Percentiles rank a stretch among this genome's conserved stretches.
phyloP scores from a whole-genome alignment of 177 flowering plant genomes.

The Vitis hybrid region DNA sequence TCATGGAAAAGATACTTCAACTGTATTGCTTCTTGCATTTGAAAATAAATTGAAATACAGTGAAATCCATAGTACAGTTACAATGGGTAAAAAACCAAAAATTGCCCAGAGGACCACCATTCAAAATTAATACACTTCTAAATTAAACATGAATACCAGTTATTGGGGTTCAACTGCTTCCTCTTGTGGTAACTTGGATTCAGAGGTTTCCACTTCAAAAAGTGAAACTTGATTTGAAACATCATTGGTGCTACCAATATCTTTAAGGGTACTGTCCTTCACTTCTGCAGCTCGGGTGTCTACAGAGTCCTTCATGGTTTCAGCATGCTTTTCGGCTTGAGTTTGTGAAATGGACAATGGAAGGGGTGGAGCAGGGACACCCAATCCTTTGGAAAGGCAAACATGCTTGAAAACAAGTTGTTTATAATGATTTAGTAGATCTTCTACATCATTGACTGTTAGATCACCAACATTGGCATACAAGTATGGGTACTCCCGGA shows the following conservation, averaged over 20 bases:
- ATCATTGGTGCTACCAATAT: conserved; percentile 13
- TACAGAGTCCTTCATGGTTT: conserved; percentile 16
- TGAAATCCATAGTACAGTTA: too few relatives aligned
- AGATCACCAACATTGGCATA: conserved; percentile 61
- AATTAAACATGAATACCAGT: too few relatives aligned
- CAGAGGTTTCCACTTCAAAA: conserved; percentile 22
- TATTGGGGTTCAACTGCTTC: conserved; percentile 19
- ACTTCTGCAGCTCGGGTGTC: conserved; percentile 12
- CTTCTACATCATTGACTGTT: conserved; percentile 64
- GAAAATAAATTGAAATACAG: too few relatives aligned
- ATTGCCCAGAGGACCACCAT: too few relatives aligned
- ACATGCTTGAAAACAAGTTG: conserved; percentile 65
- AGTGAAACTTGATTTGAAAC: conserved; percentile 11
- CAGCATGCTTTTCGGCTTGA: conserved; percentile 18
- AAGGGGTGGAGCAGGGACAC: conserved; percentile 20
- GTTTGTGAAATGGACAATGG: conserved; percentile 22
- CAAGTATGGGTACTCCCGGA: conserved; percentile 57
- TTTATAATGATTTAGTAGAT: conserved; percentile 59
- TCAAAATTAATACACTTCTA: too few relatives aligned
- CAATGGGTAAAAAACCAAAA: too few relatives aligned
- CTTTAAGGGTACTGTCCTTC: conserved; percentile 8
- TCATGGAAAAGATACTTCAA: too few relatives aligned
- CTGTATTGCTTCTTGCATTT: too few relatives aligned
- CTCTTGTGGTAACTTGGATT: conserved; percentile 20
- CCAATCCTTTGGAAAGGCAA: conserved; percentile 73